A percentile compares a stretch with the other conserved stretches of the same genome.
phyloP scores from a whole-genome alignment of 768 basidiomycete genomes.

The Cyclocybe aegerita region DNA sequence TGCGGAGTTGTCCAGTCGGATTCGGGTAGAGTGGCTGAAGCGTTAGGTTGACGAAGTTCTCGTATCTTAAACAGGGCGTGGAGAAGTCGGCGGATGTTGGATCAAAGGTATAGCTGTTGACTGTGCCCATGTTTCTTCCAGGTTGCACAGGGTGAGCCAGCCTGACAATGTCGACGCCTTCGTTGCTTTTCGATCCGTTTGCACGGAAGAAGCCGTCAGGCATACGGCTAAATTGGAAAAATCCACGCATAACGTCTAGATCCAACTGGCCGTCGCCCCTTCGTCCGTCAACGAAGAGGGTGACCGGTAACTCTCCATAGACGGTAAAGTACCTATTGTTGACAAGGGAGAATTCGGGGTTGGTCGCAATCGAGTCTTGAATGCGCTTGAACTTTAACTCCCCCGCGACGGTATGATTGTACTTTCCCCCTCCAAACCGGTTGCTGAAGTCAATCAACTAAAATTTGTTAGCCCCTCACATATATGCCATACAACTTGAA shows the following conservation, averaged over 20 bases:
- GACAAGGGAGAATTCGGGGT: slow-evolving; percentile 19
- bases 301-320: slow-evolving; percentile 14
- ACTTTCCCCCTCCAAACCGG: too few relatives aligned
- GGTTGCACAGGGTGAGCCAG: slow-evolving; percentile 13
- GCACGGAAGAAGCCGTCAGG: slow-evolving; percentile 15
- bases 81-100: slow-evolving; percentile 12
- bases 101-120: slow-evolving; percentile 15
- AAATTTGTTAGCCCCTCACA: too few relatives aligned
- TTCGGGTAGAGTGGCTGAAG: slow-evolving; percentile 16
- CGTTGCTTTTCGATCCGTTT: slow-evolving; percentile 5
- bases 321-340: slow-evolving; percentile 20
- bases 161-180: slow-evolving; percentile 3
- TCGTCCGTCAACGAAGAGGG: slow-evolving; percentile 23
- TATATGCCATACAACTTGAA: too few relatives aligned
- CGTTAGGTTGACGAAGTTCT: slow-evolving; percentile 16
- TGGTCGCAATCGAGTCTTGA: slow-evolving; percentile 20
- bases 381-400: too few relatives aligned
- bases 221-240: slow-evolving; percentile 18
- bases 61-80: slow-evolving; percentile 14
- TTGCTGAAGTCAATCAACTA: too few relatives aligned
- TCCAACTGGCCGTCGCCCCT: slow-evolving; percentile 9
- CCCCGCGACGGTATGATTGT: too few relatives aligned
- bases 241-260: slow-evolving; percentile 9
- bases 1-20: slow-evolving; percentile 10
- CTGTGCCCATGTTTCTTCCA: slow-evolving; percentile 11